A percentile compares a stretch with the other conserved stretches of the same genome.
Evolutionary conservation across 768 basidiomycete genomes (phyloP).

Genomic region (Phanerochaete sordida): DNA sequence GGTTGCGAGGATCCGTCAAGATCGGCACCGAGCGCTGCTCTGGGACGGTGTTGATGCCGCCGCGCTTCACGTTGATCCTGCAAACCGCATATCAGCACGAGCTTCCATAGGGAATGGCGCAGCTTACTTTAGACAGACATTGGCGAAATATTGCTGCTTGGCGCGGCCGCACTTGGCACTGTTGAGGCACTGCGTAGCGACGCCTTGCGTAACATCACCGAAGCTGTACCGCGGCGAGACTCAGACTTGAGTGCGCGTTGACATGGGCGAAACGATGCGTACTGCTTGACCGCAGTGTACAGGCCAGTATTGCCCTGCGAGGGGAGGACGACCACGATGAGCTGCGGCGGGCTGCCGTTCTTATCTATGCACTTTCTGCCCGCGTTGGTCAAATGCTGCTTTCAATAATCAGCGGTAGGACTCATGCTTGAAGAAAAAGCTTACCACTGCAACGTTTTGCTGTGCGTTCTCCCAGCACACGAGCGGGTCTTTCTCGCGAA

Average conservation of each 20-base stretch:
- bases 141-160: constrained; percentile 77
- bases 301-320: constrained; percentile 73
- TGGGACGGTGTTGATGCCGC: constrained; percentile 78
- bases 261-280: too few species aligned
- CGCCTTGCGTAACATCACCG: constrained; percentile 66
- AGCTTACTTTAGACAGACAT: constrained; percentile 73
- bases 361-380: too few species aligned
- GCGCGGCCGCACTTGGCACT: constrained; percentile 60
- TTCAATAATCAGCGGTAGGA: too few species aligned
- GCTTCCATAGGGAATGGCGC: background rate
- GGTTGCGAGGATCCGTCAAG: constrained; percentile 65
- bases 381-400: too few species aligned
- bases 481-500: constrained; percentile 41
- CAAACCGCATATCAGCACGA: background rate
- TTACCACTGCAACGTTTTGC: too few species aligned
- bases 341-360: constrained; percentile 40
- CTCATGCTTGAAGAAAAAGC: too few species aligned
- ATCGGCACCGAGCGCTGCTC: constrained; percentile 62
- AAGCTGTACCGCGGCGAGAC: too few species aligned
- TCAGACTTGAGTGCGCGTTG: too few species aligned
- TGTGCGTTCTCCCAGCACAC: constrained; percentile 56
- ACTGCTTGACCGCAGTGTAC: constrained; percentile 82
- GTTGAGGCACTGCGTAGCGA: constrained; percentile 79
- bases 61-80: constrained; percentile 84
- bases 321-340: constrained; percentile 69